Evolutionary conservation across 805 yeast genomes (phyloP).

Genomic region (Metschnikowia henanensis): DNA sequence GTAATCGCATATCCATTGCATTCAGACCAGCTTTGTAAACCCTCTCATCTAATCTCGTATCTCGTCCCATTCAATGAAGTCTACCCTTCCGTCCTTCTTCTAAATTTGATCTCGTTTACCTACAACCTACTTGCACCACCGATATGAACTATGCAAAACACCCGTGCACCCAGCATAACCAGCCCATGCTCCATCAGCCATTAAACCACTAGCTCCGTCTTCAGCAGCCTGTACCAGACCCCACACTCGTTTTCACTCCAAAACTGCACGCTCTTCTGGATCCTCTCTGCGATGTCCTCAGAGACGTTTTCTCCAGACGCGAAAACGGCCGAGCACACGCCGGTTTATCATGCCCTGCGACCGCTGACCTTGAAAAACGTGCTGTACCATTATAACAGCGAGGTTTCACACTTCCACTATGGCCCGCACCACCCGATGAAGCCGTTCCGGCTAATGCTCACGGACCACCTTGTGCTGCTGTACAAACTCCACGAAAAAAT

Average conservation of each 20-base stretch:
- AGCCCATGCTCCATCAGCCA: too few relatives aligned
- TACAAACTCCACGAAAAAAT: slow-evolving; percentile 85
- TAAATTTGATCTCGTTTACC: too few relatives aligned
- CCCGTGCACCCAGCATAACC: too few relatives aligned
- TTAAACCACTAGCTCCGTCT: too few relatives aligned
- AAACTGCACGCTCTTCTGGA: background rate
- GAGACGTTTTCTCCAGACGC: slow-evolving; percentile 35
- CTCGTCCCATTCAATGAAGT: too few relatives aligned
- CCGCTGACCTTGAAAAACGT: slow-evolving; percentile 39
- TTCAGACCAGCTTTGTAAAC: too few relatives aligned
- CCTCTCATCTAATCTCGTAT: too few relatives aligned
- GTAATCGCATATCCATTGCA: too few relatives aligned
- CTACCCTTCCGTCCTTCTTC: too few relatives aligned
- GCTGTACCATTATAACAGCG: slow-evolving; percentile 85
- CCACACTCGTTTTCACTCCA: background rate
- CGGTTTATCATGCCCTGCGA: slow-evolving; percentile 29
- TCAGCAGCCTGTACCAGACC: background rate
- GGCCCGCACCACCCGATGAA: slow-evolving; percentile 99
- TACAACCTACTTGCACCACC: too few relatives aligned
- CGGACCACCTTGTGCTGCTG: slow-evolving; percentile 85
- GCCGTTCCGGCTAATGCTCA: slow-evolving; percentile 89
- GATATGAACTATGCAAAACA: too few relatives aligned
- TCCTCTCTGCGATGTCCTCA: background rate
- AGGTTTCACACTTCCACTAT: slow-evolving; percentile 79
- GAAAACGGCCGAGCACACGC: slow-evolving; percentile 33